Base-by-base conservation (phyloP, 2,329 filamentous ascomycete species). In the Penicillium decumbens region DNA sequence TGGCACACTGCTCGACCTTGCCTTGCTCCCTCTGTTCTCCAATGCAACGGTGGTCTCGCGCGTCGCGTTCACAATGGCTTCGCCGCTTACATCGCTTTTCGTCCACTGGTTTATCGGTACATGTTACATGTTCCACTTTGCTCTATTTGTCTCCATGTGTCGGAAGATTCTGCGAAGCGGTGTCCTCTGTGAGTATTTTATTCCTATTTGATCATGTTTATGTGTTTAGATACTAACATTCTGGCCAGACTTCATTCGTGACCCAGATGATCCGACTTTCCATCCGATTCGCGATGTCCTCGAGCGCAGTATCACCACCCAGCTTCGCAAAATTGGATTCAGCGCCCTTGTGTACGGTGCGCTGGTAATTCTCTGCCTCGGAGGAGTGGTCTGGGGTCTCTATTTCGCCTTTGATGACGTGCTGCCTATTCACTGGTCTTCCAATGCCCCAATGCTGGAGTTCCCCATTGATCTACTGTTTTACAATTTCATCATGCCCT, bases 41-140 rank as follows among this genome's bases (percentile, higher is more conserved):
- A 78, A 84, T 54, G 85, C 89, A 0, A 91, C 87, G 0, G 71
- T 96, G 44, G 79, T 80, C 55, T 89, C 88, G 6, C 83, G 93
- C 20, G 74, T 95, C 44, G 75, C 83, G 3, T 98, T 95, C 63
- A 89, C 89, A 1, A 75, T 82, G 47, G 78, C 83, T 53, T 89
- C 86, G 53, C 93, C 93, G 0, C 80, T 92, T 58, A 96, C 90
- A 0, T 95, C 92, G 12, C 82, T 95, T 12, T 98, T 98, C 67
- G 87, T 97, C 45, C 93, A 98, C 69, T 98, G 93, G 93, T 98
- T 98, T 65, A 86, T 96, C 49, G 93, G 93, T 42, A 98, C 93
- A 3, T 95, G 91, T 55, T 98, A 98, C 71, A 98, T 98, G 95
- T 98, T 98, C 73, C 93, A 98, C 68, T 98, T 98, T 67, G 93